phyloP scores from a whole-genome alignment of 2,329 filamentous ascomycete species.

The Podosphaera aphanis region DNA sequence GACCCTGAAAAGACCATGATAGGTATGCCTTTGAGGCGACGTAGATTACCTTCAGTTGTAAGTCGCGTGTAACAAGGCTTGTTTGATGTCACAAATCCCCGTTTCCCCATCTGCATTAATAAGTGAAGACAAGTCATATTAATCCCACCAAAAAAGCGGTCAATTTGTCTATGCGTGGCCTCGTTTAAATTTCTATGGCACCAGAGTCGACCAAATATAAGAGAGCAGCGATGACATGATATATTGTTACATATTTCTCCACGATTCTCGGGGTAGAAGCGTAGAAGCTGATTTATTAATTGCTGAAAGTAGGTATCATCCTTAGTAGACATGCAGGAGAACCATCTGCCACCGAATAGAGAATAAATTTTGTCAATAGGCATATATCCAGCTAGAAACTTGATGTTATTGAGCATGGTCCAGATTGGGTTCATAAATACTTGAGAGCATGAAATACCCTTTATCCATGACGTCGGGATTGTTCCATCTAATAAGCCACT shows the following conservation, averaged over 20 bases:
- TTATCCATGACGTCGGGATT: slow-evolving; percentile 31
- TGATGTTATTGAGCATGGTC: slow-evolving; percentile 30
- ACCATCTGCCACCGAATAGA: slow-evolving; percentile 27
- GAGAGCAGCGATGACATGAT: slow-evolving; percentile 33
- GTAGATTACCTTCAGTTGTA: slow-evolving; percentile 26
- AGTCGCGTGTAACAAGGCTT: slow-evolving; percentile 24
- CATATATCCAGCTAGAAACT: slow-evolving; percentile 25
- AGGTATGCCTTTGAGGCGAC: slow-evolving; percentile 26
- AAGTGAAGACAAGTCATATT: slow-evolving; percentile 33
- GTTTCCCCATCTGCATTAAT: slow-evolving; percentile 30
- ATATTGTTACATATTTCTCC: slow-evolving; percentile 37
- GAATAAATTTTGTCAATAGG: slow-evolving; percentile 26
- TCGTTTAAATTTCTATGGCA: slow-evolving; percentile 41
- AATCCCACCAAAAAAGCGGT: slow-evolving; percentile 37
- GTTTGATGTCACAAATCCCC: slow-evolving; percentile 29
- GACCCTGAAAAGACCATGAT: slow-evolving; percentile 31
- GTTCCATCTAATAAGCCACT: slow-evolving; percentile 37
- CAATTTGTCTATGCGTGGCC: slow-evolving; percentile 37
- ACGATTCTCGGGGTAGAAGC: slow-evolving; percentile 30
- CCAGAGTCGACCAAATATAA: slow-evolving; percentile 38
- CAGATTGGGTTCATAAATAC: slow-evolving; percentile 41
- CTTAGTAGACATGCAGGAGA: slow-evolving; percentile 25
- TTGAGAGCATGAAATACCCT: slow-evolving; percentile 33
- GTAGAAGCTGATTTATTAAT: slow-evolving; percentile 28
- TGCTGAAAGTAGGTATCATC: slow-evolving; percentile 27